Evolutionary conservation across 1,284 basidiomycete species (phyloP).

Genomic region (Inonotus hispidus): DNA sequence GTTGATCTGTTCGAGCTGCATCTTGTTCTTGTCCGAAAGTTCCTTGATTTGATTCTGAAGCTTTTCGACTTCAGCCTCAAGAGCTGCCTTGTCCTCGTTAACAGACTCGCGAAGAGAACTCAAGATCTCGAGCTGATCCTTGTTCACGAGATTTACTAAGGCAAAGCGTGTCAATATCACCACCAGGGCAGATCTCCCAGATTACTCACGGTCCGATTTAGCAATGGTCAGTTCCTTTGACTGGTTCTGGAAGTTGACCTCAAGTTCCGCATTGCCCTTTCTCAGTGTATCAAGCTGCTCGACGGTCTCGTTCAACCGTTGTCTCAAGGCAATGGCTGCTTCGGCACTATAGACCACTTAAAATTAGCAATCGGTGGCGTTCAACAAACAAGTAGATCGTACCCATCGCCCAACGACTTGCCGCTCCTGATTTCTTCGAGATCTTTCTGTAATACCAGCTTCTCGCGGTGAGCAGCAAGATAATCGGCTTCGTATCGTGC

Average conservation of each 20-base stretch:
- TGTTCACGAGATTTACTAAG: conserved; percentile 77
- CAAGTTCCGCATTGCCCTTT: conserved; percentile 64
- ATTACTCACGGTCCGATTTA: conserved; percentile 75
- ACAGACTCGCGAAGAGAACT: conserved; percentile 82
- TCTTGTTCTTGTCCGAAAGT: conserved; percentile 77
- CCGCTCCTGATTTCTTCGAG: conserved; percentile 88
- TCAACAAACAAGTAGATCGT: conserved; percentile 24
- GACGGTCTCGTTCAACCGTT: conserved; percentile 82
- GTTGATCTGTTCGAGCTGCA: conserved; percentile 91
- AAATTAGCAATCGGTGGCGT: conserved; percentile 16
- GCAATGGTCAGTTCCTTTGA: conserved; percentile 75
- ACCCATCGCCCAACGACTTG: conserved; percentile 80
- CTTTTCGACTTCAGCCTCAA: conserved; percentile 63
- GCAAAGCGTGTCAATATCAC: neutral
- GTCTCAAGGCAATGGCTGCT: conserved; percentile 81
- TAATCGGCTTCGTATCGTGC: conserved; percentile 87
- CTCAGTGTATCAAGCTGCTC: conserved; percentile 74
- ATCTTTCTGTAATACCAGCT: conserved; percentile 74
- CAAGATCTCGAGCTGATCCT: conserved; percentile 80
- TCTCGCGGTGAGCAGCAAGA: conserved; percentile 78
- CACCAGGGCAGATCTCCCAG: neutral
- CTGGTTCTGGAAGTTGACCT: conserved; percentile 64
- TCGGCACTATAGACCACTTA: conserved; percentile 51
- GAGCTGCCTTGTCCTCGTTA: conserved; percentile 76
- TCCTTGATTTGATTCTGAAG: conserved; percentile 69